phyloP scores from a whole-genome alignment of 176 grass and related monocot species.

The Paspalum vaginatum region DNA sequence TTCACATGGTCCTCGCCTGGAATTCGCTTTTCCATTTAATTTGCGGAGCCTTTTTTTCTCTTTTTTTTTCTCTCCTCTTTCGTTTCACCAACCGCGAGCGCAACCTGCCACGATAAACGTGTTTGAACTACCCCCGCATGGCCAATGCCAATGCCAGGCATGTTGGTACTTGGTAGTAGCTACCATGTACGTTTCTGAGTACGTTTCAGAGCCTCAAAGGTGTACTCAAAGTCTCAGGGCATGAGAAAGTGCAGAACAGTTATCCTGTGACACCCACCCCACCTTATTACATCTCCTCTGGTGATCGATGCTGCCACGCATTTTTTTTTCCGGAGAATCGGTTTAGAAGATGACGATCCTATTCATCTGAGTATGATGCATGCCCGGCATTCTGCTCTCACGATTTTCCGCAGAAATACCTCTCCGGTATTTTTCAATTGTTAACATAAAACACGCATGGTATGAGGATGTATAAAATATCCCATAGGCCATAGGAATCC shows the following conservation, averaged over 20 bases:
- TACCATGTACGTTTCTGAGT: neutral
- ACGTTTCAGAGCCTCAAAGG: too few relatives aligned
- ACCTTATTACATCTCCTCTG: neutral
- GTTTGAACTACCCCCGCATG: constrained; percentile 32
- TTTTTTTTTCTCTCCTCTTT: neutral
- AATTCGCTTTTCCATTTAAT: constrained; percentile 14
- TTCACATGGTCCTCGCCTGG: constrained; percentile 18
- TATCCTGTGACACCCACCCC: neutral
- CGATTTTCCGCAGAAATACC: neutral
- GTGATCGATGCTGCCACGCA: neutral
- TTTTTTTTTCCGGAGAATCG: neutral
- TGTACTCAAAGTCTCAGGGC: neutral
- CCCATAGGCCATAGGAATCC: neutral
- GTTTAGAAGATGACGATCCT: neutral
- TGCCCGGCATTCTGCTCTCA: neutral
- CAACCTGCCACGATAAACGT: constrained; percentile 34
- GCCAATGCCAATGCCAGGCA: neutral
- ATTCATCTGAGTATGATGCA: neutral
- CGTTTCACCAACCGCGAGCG: constrained; percentile 49
- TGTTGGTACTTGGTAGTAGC: neutral
- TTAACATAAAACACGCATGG: neutral
- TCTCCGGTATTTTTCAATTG: neutral
- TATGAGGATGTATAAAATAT: too few relatives aligned
- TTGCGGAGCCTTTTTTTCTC: neutral
- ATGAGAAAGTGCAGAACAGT: neutral